Evolutionary conservation across 495 filamentous ascomycete genomes (phyloP).

Genomic region (Alectoria sarmentosa): DNA sequence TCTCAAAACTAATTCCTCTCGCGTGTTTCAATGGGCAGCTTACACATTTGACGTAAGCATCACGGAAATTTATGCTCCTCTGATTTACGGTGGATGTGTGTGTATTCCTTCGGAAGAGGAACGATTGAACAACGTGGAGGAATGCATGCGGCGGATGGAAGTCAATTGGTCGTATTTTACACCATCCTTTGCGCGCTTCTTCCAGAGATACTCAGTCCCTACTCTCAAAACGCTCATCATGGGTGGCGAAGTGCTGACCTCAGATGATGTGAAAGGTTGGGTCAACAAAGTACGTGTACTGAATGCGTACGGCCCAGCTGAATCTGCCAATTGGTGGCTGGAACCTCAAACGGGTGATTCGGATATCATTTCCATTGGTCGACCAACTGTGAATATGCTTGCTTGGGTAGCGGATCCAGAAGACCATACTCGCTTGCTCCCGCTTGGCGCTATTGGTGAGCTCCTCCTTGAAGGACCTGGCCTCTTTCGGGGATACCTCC

Average conservation of each 20-base stretch:
- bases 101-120: slow-evolving; percentile 57
- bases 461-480: slow-evolving; percentile 35
- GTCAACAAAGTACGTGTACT: slow-evolving; percentile 35
- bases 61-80: slow-evolving; percentile 56
- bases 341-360: neutral
- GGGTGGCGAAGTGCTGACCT: slow-evolving; percentile 40
- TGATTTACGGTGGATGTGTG: slow-evolving; percentile 56
- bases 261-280: slow-evolving; percentile 39
- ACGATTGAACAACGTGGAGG: slow-evolving; percentile 30
- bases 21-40: slow-evolving; percentile 61
- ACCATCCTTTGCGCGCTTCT: slow-evolving; percentile 43
- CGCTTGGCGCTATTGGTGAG: slow-evolving; percentile 36
- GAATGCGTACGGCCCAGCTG: slow-evolving; percentile 53
- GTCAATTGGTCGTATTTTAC: slow-evolving; percentile 33
- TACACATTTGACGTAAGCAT: slow-evolving; percentile 64
- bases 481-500: slow-evolving; percentile 33
- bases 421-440: slow-evolving; percentile 29
- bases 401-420: slow-evolving; percentile 36
- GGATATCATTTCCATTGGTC: slow-evolving; percentile 19
- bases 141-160: slow-evolving; percentile 17
- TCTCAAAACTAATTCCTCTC: slow-evolving; percentile 40
- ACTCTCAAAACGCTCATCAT: slow-evolving; percentile 36
- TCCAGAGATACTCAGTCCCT: slow-evolving; percentile 40
- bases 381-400: slow-evolving; percentile 11
- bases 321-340: slow-evolving; percentile 32